Evolutionary conservation across 768 basidiomycete species (phyloP).

Genomic region (Boletus sp.): DNA sequence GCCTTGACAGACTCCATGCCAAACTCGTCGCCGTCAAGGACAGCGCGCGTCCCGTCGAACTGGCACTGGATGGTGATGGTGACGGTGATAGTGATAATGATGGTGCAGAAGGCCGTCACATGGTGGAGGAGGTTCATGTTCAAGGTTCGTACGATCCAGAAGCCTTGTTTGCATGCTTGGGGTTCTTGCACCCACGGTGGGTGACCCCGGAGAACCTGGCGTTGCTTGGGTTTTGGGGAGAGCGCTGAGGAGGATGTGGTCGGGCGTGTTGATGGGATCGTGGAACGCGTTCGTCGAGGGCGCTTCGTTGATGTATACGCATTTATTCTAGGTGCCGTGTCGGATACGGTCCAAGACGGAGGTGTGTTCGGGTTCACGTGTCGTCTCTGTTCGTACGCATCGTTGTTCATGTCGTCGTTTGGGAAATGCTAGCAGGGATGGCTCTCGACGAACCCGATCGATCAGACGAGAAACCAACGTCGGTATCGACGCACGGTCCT

Average conservation of each 20-base stretch:
- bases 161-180: slow-evolving; percentile 43
- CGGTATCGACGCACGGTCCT: slow-evolving; percentile 80
- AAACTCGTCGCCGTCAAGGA: slow-evolving; percentile 55
- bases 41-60: slow-evolving; percentile 29
- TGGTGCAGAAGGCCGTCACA: slow-evolving; percentile 27
- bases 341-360: slow-evolving; percentile 13
- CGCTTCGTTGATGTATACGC: slow-evolving; percentile 14
- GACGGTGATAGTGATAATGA: not conserved
- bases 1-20: slow-evolving; percentile 66
- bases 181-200: slow-evolving; percentile 55
- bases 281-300: not conserved
- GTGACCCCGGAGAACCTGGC: slow-evolving; percentile 38
- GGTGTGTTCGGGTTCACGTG: slow-evolving; percentile 14
- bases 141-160: slow-evolving; percentile 58
- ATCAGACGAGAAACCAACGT: slow-evolving; percentile 30
- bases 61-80: not conserved
- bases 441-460: slow-evolving; percentile 42
- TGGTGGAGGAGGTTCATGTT: slow-evolving; percentile 28
- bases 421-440: slow-evolving; percentile 45
- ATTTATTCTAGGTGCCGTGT: slow-evolving; percentile 18
- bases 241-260: not conserved
- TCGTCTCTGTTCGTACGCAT: not conserved
- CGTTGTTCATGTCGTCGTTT: slow-evolving; percentile 7
- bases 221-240: slow-evolving; percentile 11
- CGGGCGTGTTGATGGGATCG: not conserved